A percentile compares a stretch with the other conserved stretches of the same genome.
These are phyloP conservation scores for Ascochyta koolunga DNA, from an alignment of 2,329 filamentous ascomycete genomes.

Conservation along the genomic window DNA sequence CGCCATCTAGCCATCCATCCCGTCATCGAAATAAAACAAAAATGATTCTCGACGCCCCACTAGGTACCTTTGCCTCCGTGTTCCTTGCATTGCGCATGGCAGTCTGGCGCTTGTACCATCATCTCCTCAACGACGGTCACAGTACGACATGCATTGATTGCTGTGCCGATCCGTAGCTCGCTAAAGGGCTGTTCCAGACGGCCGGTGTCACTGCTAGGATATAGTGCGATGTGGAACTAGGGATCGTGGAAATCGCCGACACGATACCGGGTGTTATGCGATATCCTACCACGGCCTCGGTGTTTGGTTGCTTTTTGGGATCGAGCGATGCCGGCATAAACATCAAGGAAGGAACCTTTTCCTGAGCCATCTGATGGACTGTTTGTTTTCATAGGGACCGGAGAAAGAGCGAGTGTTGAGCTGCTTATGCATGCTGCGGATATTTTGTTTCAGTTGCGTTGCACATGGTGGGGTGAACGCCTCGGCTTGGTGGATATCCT, in stretches of 20 bases:
- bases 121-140: constrained; percentile 1
- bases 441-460: constrained; percentile 17
- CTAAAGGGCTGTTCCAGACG: constrained; percentile 6
- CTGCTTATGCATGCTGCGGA: constrained; percentile 3
- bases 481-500: constrained; percentile 2
- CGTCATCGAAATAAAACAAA: constrained; percentile 3
- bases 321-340: background rate
- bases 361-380: background rate
- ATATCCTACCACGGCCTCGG: background rate
- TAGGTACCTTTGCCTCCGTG: background rate
- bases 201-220: constrained; percentile 3
- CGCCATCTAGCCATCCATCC: background rate
- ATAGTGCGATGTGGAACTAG: constrained; percentile 6
- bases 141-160: constrained; percentile 9
- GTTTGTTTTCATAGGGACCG: background rate
- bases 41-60: background rate
- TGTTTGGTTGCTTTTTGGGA: background rate
- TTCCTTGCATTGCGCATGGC: constrained; percentile 4
- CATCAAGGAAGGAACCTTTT: background rate
- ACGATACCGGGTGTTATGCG: background rate
- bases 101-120: constrained; percentile 2
- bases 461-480: constrained; percentile 4
- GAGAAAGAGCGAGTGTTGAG: background rate
- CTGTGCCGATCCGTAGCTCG: constrained; percentile 7
- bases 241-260: constrained; percentile 10